phyloP scores from a whole-genome alignment of 1,284 basidiomycete genomes.

The Paramarasmius palmivorus region DNA sequence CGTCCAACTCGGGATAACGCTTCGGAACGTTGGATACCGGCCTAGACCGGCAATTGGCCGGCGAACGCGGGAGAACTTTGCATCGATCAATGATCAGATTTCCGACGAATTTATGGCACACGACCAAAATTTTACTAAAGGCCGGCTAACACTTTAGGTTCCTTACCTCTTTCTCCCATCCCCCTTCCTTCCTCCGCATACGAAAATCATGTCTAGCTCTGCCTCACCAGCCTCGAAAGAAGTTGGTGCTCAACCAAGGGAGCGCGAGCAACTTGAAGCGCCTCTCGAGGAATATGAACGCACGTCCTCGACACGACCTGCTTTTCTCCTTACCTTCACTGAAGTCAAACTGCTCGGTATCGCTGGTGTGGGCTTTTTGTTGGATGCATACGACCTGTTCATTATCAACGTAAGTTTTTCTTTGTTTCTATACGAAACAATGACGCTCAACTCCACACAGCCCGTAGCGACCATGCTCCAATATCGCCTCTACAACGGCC shows the following conservation, averaged over 20 bases:
- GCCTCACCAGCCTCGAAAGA: too few relatives aligned
- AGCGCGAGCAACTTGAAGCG: background rate
- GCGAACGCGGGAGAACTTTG: background rate
- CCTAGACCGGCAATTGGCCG: constrained; percentile 27
- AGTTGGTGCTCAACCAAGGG: too few relatives aligned
- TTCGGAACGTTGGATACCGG: too few relatives aligned
- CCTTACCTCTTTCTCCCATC: too few relatives aligned
- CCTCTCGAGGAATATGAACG: constrained; percentile 26
- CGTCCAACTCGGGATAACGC: too few relatives aligned
- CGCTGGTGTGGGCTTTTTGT: constrained; percentile 59
- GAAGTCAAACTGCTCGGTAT: constrained; percentile 55
- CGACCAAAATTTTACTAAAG: background rate
- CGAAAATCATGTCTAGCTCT: too few relatives aligned
- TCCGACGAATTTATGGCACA: too few relatives aligned
- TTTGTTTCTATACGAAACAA: too few relatives aligned
- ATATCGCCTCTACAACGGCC: constrained; percentile 64
- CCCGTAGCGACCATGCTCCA: constrained; percentile 78
- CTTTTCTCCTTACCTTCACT: constrained; percentile 42
- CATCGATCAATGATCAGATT: too few relatives aligned
- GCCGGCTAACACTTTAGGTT: too few relatives aligned
- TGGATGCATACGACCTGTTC: constrained; percentile 68
- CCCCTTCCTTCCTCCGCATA: too few relatives aligned
- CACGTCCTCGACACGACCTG: constrained; percentile 30
- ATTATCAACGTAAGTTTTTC: constrained; percentile 55
- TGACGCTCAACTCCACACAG: too few relatives aligned